Evolutionary conservation across 768 basidiomycete species (phyloP).

Genomic region (Hebeloma cylindrosporum): DNA sequence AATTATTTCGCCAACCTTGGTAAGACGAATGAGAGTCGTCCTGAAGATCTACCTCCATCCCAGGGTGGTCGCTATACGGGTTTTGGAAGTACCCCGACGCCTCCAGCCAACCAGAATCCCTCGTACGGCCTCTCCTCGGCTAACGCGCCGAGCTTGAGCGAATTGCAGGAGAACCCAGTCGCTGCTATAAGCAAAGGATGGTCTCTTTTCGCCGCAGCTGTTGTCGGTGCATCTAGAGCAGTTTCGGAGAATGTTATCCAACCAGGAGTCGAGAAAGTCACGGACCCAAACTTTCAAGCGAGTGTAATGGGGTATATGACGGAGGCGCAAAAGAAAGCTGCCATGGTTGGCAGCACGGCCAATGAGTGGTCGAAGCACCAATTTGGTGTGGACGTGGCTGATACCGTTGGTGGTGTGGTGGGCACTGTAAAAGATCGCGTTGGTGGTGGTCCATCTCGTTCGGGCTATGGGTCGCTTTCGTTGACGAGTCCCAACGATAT

Average conservation of each 20-base stretch:
- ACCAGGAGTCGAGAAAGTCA: constrained; percentile 79
- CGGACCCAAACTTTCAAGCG: constrained; percentile 78
- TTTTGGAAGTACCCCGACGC: constrained; percentile 84
- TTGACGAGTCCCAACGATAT: constrained; percentile 39
- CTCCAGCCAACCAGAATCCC: constrained; percentile 57
- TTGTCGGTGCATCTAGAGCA: constrained; percentile 73
- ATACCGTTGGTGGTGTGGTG: constrained; percentile 69
- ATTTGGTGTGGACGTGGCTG: constrained; percentile 85
- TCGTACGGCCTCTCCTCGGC: constrained; percentile 75
- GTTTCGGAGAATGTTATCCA: constrained; percentile 89
- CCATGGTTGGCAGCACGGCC: constrained; percentile 57
- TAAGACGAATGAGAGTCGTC: constrained; percentile 72
- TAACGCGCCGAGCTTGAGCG: constrained; percentile 72
- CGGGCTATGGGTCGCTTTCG: constrained; percentile 51
- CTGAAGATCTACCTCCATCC: constrained; percentile 81
- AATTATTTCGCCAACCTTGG: constrained; percentile 84
- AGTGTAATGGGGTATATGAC: constrained; percentile 71
- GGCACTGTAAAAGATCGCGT: constrained; percentile 60
- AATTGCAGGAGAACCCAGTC: constrained; percentile 85
- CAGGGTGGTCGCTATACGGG: constrained; percentile 94
- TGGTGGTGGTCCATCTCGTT: constrained; percentile 52
- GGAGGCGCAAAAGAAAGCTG: constrained; percentile 67
- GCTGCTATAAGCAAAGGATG: constrained; percentile 91
- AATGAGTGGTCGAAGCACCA: constrained; percentile 78
- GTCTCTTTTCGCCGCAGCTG: constrained; percentile 89